Base-by-base conservation (phyloP, 148 eudicot species). In the Diospyros lotus region DNA sequence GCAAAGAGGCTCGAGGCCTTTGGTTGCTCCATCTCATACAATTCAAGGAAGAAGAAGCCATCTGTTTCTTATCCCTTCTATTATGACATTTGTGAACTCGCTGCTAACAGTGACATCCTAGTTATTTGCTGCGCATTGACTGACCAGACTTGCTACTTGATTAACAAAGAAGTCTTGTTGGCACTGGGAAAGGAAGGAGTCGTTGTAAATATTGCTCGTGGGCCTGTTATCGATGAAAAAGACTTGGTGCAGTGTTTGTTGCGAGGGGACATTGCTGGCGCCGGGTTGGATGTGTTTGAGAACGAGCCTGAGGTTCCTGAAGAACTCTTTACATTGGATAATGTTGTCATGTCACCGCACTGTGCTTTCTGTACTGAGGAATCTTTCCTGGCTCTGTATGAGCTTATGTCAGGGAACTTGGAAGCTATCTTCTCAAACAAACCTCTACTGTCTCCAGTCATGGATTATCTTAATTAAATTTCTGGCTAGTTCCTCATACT, bases 241-340 rank as follows among this genome's bases (percentile, higher is more conserved):
- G 93, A 80, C 74, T 73, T 90, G 56, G 88, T 89, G 13, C 58
- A 51, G 54, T 83, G 81, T 73, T 80, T 93, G 77, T 65, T 78
- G 70, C 72, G 81, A 65, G 88, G 88, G 15, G 81, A 84, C 64
- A 87, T 93, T 64, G 90, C 85, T 2, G 98, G 96, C 50, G 98
- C 93, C 69, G 96, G 93, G 3, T 68, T 93, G 54, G 98, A 93
- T 73, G 98, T 87, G 75, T 91, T 87, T 75, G 96, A 87, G 80
- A 62, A 86, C 38, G 96, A 93, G 78, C 98, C 92, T 11, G 8
- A 64, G 69, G 84, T 87, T 15, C 90, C 96, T 0, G 64, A 78
- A 13, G 90, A 91, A 78, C 83, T 93, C 41, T 48, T 84, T 53
- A 72, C 58, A 10, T 71, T 91, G 83, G 86, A 91, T 45, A 93